Base-by-base conservation (phyloP, 2,329 filamentous ascomycete species). In the Cercospora sp. region DNA sequence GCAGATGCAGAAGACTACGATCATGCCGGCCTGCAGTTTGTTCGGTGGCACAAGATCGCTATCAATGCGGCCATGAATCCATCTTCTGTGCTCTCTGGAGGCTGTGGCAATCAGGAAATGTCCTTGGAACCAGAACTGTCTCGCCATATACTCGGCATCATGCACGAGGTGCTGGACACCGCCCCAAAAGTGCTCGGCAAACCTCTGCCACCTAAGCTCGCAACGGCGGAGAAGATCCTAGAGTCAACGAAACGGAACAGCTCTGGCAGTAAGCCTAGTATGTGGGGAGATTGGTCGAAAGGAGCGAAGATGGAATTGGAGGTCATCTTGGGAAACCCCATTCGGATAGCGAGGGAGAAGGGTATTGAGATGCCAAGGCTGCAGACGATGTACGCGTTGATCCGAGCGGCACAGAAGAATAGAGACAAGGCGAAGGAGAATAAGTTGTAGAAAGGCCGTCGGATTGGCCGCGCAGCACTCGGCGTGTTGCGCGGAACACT, bases 11-110 rank as follows among this genome's bases (percentile, higher is more conserved):
- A 89, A 69, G 81, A 85, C 7, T 88, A 90, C 73, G 84, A 86
- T 58, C 88, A 91, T 77, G 81, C 88, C 34, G 89, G 88, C 68
- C 81, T 92, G 57, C 90, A 92, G 79, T 85, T 88, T 51, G 86
- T 92, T 18, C 84, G 90, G 26, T 92, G 90, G 90, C 90, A 92
- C 79, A 92, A 92, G 79, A 86, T 92, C 70, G 89, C 88, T 74
- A 91, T 92, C 82, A 92, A 92, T 78, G 88, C 89, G 0, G 87
- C 88, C 62, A 90, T 92, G 85, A 92, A 92, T 79, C 89, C 90
- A 0, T 89, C 87, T 0, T 88, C 89, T 1, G 89, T 92, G 7
- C 83, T 92, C 0, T 87, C 86, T 0, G 88, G 88, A 12, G 88
- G 89, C 1, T 81, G 84, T 1, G 85, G 87, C 63, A 92, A 92